phyloP scores from a whole-genome alignment of 106 monocot genomes.

The Acanthochlamys bracteata region DNA sequence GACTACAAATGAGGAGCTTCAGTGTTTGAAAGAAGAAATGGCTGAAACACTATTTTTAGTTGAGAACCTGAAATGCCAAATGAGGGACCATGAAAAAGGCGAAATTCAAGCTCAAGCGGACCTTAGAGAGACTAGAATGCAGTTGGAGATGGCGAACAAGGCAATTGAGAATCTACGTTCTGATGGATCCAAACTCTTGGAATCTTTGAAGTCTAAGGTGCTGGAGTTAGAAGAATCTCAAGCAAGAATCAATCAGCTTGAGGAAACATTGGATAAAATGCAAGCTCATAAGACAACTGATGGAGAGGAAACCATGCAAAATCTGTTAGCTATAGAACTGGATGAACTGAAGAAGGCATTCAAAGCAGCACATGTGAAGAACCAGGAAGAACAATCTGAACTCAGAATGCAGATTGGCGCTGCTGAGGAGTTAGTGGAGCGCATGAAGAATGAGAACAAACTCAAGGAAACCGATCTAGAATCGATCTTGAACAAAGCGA shows the following conservation, averaged over 20 bases:
- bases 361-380: slow-evolving; percentile 28
- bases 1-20: slow-evolving; percentile 19
- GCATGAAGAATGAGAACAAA: slow-evolving; percentile 22
- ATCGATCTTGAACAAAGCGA: slow-evolving; percentile 19
- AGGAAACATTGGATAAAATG: slow-evolving; percentile 33
- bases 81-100: slow-evolving; percentile 26
- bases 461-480: slow-evolving; percentile 36
- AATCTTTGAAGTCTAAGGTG: slow-evolving; percentile 31
- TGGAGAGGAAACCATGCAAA: neutral
- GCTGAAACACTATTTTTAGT: slow-evolving; percentile 29
- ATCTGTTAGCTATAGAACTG: slow-evolving; percentile 21
- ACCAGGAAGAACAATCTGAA: slow-evolving; percentile 49
- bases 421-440: slow-evolving; percentile 38
- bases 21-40: slow-evolving; percentile 27
- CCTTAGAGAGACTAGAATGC: slow-evolving; percentile 38
- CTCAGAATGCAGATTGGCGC: slow-evolving; percentile 28
- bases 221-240: slow-evolving; percentile 62
- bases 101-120: slow-evolving; percentile 34
- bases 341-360: slow-evolving; percentile 35
- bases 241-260: slow-evolving; percentile 25
- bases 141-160: slow-evolving; percentile 45
- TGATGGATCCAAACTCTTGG: slow-evolving; percentile 42
- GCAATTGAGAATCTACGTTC: slow-evolving; percentile 42
- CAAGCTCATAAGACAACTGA: slow-evolving; percentile 6
- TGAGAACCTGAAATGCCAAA: slow-evolving; percentile 39